These are phyloP conservation scores for Tanacetum coccineum DNA, from an alignment of 129 eudicot genomes.

Conservation along the genomic window DNA sequence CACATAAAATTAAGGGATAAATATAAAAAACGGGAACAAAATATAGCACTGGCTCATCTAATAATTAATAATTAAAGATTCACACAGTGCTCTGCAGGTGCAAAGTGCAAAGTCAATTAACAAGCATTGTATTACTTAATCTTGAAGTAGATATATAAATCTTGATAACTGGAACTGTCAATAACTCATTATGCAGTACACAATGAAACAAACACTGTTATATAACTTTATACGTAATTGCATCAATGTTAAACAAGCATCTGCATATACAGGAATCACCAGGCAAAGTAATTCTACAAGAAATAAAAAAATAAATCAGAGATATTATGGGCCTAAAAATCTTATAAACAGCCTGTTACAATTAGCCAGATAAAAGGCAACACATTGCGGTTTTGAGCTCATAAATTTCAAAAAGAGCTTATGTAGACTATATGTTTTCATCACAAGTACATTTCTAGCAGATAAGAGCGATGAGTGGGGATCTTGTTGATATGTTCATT, in stretches of 20 bases:
- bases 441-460: not conserved
- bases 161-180: not conserved
- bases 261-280: slow-evolving; percentile 3
- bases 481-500: not conserved
- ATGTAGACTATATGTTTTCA: not conserved
- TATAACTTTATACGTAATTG: not conserved
- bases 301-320: not conserved
- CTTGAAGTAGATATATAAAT: not conserved
- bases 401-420: not conserved
- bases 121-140: slow-evolving; percentile 1
- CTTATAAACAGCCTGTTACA: too few relatives aligned
- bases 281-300: not conserved
- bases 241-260: slow-evolving; percentile 7
- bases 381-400: slow-evolving; percentile 15
- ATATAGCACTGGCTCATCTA: not conserved
- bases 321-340: not conserved
- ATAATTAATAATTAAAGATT: too few relatives aligned
- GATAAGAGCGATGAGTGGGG: slow-evolving; percentile 5
- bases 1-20: not conserved
- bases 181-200: not conserved
- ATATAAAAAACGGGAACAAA: slow-evolving; percentile 11
- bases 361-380: not conserved
- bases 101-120: not conserved
- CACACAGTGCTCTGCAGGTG: too few relatives aligned
- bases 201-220: not conserved